Base-by-base conservation (phyloP, 495 filamentous ascomycete species). In the Penicillium maclennaniae region DNA sequence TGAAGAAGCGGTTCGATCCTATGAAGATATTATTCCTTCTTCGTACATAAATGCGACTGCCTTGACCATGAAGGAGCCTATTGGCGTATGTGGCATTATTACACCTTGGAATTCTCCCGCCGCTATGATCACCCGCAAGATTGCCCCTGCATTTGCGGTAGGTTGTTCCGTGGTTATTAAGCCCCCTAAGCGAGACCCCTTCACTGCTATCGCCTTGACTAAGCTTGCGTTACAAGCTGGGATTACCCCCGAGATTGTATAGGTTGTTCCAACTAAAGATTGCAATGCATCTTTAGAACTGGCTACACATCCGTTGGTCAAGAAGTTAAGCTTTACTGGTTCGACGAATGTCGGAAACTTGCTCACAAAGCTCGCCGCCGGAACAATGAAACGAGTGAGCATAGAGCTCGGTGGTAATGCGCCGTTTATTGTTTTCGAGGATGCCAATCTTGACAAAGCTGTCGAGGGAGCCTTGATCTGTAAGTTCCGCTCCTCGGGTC, bases 401-500 rank as follows among this genome's bases (percentile, higher is more conserved):
- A 79, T 95, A 26, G 91, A 96, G 69, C 92, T 91, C 7, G 92
- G 92, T 19, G 92, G 92, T 37, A 96, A 96, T 73, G 86, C 82
- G 7, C 91, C 91, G 4, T 75, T 95, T 34, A 70, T 97, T 47
- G 81, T 97, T 23, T 97, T 96, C 62, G 87, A 87, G 36, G 92
- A 96, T 66, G 88, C 87, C 6, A 49, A 57, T 63, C 62, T 96
- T 16, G 88, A 92, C 26, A 10, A 17, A 0, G 44, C 90, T 1
- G 85, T 87, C n/a, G 89, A 87, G 47, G 95, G 88, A 85, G 78
- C 82, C 9, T 65, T 80, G 20, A 58, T 68, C 6, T 72, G 59
- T 40, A 82, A 82, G 49, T 81, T 80, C 61, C 66, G 76, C 31
- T 70, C 59, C 49, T 70, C 69, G 0, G 79, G 78, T 10, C 79